Percentiles rank a stretch among this genome's conserved stretches.
phyloP scores from a whole-genome alignment of 2,329 filamentous ascomycete genomes.

The Boeremia exigua region DNA sequence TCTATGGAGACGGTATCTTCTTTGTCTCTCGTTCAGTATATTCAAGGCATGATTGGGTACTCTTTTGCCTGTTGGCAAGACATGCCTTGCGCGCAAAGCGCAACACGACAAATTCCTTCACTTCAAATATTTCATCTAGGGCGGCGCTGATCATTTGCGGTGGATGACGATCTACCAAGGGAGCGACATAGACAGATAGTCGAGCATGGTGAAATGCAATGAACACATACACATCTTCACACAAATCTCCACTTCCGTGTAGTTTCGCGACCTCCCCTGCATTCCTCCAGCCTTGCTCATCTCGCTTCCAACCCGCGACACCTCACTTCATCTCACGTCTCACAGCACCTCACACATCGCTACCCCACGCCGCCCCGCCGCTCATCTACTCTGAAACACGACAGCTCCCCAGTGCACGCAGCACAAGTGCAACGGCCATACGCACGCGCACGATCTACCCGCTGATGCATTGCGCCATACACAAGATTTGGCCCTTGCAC shows the following conservation, averaged over 20 bases:
- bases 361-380: background rate
- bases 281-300: background rate
- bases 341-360: background rate
- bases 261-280: background rate
- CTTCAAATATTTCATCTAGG: constrained; percentile 17
- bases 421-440: background rate
- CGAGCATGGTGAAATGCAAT: constrained; percentile 12
- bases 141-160: constrained; percentile 13
- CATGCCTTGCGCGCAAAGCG: constrained; percentile 9
- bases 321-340: background rate
- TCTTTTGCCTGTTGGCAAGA: constrained; percentile 2
- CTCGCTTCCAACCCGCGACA: background rate
- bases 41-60: constrained; percentile 19
- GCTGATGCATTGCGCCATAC: constrained; percentile 1
- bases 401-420: background rate
- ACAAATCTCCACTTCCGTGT: background rate
- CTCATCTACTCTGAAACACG: background rate
- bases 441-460: background rate
- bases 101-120: constrained; percentile 11
- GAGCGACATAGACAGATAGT: constrained; percentile 9
- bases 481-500: background rate
- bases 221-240: constrained; percentile 12
- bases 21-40: constrained; percentile 25
- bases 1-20: constrained; percentile 16
- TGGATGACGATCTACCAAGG: constrained; percentile 4